Base-by-base conservation (phyloP, 2,329 filamentous ascomycete species). In the Davidsoniella neocaledoniae region DNA sequence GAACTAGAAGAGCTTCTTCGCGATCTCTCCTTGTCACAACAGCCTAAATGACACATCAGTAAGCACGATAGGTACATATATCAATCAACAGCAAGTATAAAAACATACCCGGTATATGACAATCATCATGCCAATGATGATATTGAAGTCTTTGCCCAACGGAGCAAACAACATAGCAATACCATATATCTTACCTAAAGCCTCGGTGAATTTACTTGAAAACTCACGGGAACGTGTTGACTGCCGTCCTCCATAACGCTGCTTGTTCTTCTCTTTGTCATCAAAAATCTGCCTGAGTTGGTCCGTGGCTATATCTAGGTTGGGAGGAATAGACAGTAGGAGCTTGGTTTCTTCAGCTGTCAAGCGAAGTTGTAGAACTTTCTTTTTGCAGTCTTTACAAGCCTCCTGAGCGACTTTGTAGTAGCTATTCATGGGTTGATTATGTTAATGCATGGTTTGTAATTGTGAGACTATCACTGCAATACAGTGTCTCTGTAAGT, bases 51-150 rank as follows among this genome's bases (percentile, higher is more conserved):
- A 9, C 26, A 12, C 2, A 9, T 45, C 26, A 40, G 33, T 44
- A 4, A 37, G 21, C 14, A 33, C 29, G 29, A 33, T 19, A 14
- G 25, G 17, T 10, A 14, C 5, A 25, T 12, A 19, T 25, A 23
- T 4, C 9, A 37, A 9, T 14, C n/a, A 19, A 29, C 9, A 19
- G 10, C 19, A 7, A 19, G 16, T 17, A n/a, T 26, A 14, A 23
- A 16, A 23, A 16, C 46, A 14, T 49, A 52, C 50, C 26, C 46
- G 33, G 36, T 44, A 48, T 10, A 46, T 45, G 4, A 52, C 46
- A 10, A 52, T 48, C 37, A 49, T 45, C 46, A 52, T 48, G 29
- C 50, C 46, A 37, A 52, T 39, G 9, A 49, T 33, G 36, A 48
- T 41, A 7, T 48, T 41, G 29, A 48, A 44, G 1, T 52, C 50